Percentiles rank a stretch among this genome's conserved stretches.
phyloP scores from a whole-genome alignment of 1,284 basidiomycete species.

The Rugosomyces carneus region DNA sequence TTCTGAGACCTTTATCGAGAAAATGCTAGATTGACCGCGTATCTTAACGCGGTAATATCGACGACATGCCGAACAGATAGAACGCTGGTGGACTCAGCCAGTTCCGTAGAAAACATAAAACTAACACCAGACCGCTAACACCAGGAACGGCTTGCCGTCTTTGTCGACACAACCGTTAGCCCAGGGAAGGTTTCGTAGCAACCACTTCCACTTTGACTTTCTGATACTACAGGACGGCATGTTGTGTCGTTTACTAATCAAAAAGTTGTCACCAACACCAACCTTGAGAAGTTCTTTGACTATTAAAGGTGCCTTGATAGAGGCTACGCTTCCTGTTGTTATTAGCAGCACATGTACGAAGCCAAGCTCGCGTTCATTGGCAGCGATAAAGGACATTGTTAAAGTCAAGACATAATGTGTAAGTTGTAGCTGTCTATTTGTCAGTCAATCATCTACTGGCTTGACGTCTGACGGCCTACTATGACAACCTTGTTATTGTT shows the following conservation, averaged over 20 bases:
- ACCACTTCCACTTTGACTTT: slow-evolving; percentile 82
- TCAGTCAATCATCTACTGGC: too few species aligned
- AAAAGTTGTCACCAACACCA: slow-evolving; percentile 23
- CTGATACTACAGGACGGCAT: slow-evolving; percentile 42
- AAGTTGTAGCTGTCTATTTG: neutral
- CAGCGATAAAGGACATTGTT: slow-evolving; percentile 35
- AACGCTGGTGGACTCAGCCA: too few species aligned
- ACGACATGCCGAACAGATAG: too few species aligned
- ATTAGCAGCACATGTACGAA: slow-evolving; percentile 75
- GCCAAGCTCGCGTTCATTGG: slow-evolving; percentile 36
- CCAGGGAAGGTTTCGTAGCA: slow-evolving; percentile 71
- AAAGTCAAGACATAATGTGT: slow-evolving; percentile 3
- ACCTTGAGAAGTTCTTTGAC: slow-evolving; percentile 72
- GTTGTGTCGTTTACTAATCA: slow-evolving; percentile 1
- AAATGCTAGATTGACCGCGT: too few species aligned
- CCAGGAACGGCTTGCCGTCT: slow-evolving; percentile 44
- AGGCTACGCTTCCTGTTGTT: slow-evolving; percentile 90
- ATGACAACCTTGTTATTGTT: too few species aligned
- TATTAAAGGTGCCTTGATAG: slow-evolving; percentile 89
- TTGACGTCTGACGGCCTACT: too few species aligned
- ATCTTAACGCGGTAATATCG: too few species aligned
- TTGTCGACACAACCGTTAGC: slow-evolving; percentile 77
- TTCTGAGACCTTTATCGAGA: too few species aligned
- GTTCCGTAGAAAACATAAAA: too few species aligned
- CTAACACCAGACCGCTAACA: slow-evolving; percentile 80